Percentiles rank a stretch among this genome's conserved stretches.
Evolutionary conservation across 1,284 basidiomycete genomes (phyloP).

Genomic region (Boletellus sp.): DNA sequence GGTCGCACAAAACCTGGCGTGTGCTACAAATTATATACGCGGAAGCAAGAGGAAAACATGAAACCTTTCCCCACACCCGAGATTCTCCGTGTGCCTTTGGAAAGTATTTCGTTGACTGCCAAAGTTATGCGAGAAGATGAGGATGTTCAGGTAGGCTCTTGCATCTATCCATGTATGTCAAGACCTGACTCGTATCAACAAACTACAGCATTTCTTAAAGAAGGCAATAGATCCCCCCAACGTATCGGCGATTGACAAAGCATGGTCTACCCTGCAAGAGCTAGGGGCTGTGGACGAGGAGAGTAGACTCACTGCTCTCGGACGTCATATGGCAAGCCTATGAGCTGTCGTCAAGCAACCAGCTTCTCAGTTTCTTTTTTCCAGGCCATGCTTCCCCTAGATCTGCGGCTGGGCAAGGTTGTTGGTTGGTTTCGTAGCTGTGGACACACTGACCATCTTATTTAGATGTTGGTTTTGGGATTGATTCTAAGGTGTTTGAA

Average conservation of each 20-base stretch:
- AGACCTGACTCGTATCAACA: background rate
- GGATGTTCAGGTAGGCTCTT: conserved; percentile 64
- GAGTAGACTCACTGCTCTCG: conserved; percentile 76
- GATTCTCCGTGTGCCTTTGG: conserved; percentile 86
- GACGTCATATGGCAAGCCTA: conserved; percentile 67
- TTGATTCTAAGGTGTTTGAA: conserved; percentile 79
- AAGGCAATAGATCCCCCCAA: conserved; percentile 86
- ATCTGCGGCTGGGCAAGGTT: conserved; percentile 87
- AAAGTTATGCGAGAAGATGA: conserved; percentile 79
- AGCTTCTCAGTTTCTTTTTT: background rate
- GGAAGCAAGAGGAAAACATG: conserved; percentile 72
- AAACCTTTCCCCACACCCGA: conserved; percentile 78
- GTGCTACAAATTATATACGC: conserved; percentile 85
- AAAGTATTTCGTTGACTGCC: conserved; percentile 79
- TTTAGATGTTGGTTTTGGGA: conserved; percentile 80
- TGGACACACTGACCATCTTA: conserved; percentile 2
- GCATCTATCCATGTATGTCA: background rate
- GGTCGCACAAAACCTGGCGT: conserved; percentile 82
- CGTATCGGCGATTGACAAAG: conserved; percentile 72
- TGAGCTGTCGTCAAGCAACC: background rate
- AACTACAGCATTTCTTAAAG: conserved; percentile 49
- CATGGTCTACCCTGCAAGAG: conserved; percentile 72
- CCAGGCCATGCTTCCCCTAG: conserved; percentile 80
- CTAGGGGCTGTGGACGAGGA: conserved; percentile 73
- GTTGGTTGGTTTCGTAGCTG: background rate